These are phyloP conservation scores for Coprinellus aureogranulatus DNA, from an alignment of 768 basidiomycete species.

Conservation along the genomic window DNA sequence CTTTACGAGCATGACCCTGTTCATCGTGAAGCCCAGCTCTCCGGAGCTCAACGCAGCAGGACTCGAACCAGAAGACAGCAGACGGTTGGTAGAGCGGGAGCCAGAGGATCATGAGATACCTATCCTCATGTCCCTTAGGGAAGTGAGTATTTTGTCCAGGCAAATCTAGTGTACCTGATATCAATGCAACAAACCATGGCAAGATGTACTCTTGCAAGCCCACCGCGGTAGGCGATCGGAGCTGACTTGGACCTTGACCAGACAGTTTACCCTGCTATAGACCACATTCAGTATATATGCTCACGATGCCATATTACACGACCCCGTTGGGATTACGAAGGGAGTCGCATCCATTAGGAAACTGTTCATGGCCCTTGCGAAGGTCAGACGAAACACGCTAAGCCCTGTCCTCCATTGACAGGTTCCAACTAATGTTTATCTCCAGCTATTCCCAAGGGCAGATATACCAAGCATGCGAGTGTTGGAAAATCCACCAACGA, in stretches of 20 bases:
- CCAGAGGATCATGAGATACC: constrained; percentile 33
- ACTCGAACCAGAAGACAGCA: constrained; percentile 35
- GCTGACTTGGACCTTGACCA: neutral
- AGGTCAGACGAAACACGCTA: constrained; percentile 31
- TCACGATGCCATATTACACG: constrained; percentile 41
- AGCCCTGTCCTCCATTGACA: too few relatives aligned
- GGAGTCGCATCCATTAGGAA: constrained; percentile 38
- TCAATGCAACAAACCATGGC: too few relatives aligned
- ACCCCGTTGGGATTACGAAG: constrained; percentile 44
- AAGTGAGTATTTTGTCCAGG: constrained; percentile 26
- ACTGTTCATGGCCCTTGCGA: constrained; percentile 44
- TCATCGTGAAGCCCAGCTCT: too few relatives aligned
- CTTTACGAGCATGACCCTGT: too few relatives aligned
- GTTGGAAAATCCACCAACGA: constrained; percentile 36
- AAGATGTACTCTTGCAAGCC: constrained; percentile 41
- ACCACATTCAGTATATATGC: constrained; percentile 43
- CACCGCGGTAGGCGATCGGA: constrained; percentile 22
- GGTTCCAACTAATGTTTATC: neutral
- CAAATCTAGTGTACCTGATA: too few relatives aligned
- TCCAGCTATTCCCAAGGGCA: constrained; percentile 41
- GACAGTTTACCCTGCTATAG: constrained; percentile 18
- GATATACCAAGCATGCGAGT: constrained; percentile 42
- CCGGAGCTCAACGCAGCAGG: constrained; percentile 27
- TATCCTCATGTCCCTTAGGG: constrained; percentile 40
- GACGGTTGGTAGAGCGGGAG: constrained; percentile 34